Percentiles rank a stretch among this genome's conserved stretches.
Evolutionary conservation across 148 eudicot species (phyloP).

Genomic region (Persicaria tinctoria): DNA sequence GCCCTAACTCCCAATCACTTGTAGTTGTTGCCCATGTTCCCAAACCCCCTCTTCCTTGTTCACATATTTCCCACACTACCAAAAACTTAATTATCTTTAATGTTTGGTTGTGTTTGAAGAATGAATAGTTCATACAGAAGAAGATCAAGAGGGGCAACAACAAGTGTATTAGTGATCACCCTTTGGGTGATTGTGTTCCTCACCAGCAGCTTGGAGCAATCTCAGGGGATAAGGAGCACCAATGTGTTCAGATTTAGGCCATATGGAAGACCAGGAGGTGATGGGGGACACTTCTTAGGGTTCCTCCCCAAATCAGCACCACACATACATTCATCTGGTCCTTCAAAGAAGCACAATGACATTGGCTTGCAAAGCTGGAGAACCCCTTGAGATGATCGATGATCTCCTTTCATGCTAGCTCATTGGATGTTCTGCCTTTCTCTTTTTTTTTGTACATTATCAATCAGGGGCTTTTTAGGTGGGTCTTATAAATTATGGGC

Average conservation of each 20-base stretch:
- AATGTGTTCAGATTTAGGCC: slow-evolving; percentile 34
- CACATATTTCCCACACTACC: background rate
- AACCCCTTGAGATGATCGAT: slow-evolving; percentile 28
- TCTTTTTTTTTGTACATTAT: no score
- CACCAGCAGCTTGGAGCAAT: slow-evolving; percentile 19
- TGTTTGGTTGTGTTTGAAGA: background rate
- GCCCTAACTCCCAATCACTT: no score
- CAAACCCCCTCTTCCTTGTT: background rate
- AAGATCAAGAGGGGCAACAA: background rate
- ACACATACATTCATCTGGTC: slow-evolving; percentile 48
- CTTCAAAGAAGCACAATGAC: slow-evolving; percentile 72
- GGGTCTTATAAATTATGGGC: no score
- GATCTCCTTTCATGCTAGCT: no score
- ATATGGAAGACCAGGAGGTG: slow-evolving; percentile 3
- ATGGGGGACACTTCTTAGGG: slow-evolving; percentile 23
- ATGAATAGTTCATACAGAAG: slow-evolving; percentile 10
- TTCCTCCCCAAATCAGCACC: slow-evolving; percentile 54
- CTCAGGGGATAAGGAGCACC: slow-evolving; percentile 37
- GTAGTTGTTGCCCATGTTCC: no score
- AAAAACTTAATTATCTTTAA: background rate
- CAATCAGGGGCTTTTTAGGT: no score
- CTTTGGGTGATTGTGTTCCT: slow-evolving; percentile 26
- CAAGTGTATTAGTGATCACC: background rate
- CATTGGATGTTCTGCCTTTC: no score
- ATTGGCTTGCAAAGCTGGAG: slow-evolving; percentile 53